Evolutionary conservation across 495 filamentous ascomycete species (phyloP).

Genomic region (Aspergillus conjunctus): DNA sequence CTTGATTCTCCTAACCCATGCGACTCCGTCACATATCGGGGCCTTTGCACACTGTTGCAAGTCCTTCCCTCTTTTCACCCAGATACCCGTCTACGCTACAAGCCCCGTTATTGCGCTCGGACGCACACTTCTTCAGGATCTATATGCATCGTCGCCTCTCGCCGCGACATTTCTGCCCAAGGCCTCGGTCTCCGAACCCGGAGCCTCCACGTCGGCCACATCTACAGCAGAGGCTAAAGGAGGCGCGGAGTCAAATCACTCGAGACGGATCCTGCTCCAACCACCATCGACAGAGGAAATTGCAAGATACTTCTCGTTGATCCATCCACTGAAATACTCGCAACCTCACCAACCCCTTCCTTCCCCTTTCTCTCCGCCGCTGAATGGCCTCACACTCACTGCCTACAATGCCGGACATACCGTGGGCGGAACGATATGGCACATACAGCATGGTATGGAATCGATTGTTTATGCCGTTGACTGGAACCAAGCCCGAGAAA

Average conservation of each 20-base stretch:
- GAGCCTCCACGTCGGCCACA: constrained; percentile 52
- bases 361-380: constrained; percentile 82
- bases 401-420: constrained; percentile 97
- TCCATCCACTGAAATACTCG: constrained; percentile 93
- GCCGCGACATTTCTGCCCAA: constrained; percentile 77
- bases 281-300: constrained; percentile 86
- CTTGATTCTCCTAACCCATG: constrained; percentile 91
- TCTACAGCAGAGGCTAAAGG: constrained; percentile 29
- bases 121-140: constrained; percentile 84
- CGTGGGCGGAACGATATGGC: constrained; percentile 96
- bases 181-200: constrained; percentile 65
- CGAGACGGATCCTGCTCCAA: constrained; percentile 67
- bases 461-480: constrained; percentile 97
- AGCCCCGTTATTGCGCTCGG: constrained; percentile 90
- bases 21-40: constrained; percentile 85
- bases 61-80: constrained; percentile 85
- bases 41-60: constrained; percentile 98
- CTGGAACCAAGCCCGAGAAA: constrained; percentile 95
- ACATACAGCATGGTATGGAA: constrained; percentile 95
- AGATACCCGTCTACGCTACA: constrained; percentile 96
- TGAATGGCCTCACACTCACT: constrained; percentile 92
- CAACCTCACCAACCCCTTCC: constrained; percentile 87
- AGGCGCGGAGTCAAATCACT: constrained; percentile 29
- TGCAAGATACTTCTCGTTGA: constrained; percentile 85
- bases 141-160: constrained; percentile 86